These are phyloP conservation scores for Entomortierella beljakovae DNA, from an alignment of 192 early-diverging fungal genomes.

Conservation along the genomic window DNA sequence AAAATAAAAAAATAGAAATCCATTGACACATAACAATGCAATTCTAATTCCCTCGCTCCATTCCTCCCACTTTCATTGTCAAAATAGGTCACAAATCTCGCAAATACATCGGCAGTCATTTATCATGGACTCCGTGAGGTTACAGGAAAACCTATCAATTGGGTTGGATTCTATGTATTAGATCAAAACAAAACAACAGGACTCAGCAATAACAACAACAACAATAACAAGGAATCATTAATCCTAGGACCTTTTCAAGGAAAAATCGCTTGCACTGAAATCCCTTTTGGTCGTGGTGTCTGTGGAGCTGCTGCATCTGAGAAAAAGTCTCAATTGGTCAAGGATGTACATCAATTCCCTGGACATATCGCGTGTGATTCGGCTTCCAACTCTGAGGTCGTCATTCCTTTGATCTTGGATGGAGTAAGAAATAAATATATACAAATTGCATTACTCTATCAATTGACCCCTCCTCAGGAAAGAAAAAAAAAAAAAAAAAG, in stretches of 20 bases:
- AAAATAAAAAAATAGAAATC: not conserved
- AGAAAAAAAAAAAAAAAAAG: not conserved
- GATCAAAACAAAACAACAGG: constrained; percentile 43
- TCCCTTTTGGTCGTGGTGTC: constrained; percentile 87
- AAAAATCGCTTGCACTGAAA: constrained; percentile 88
- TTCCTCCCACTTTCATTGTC: not conserved
- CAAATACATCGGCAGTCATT: constrained; percentile 83
- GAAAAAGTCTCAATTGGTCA: constrained; percentile 69
- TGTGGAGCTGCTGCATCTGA: constrained; percentile 85
- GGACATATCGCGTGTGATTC: constrained; percentile 96
- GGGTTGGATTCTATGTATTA: constrained; percentile 87
- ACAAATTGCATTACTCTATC: not conserved
- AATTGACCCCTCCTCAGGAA: no score
- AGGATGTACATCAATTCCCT: constrained; percentile 83
- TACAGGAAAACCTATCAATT: constrained; percentile 76
- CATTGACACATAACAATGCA: not conserved
- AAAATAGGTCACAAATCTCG: constrained; percentile 76
- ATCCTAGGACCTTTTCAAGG: constrained; percentile 94
- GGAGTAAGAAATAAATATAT: constrained; percentile 39
- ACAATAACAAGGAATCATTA: constrained; percentile 54
- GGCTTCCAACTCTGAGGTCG: constrained; percentile 86
- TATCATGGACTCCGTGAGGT: constrained; percentile 81
- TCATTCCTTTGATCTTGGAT: constrained; percentile 77
- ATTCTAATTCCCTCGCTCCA: not conserved
- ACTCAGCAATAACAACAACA: not conserved